Evolutionary conservation across 1,139 yeast species (phyloP).

Genomic region (Sugiyamaella neomexicana): DNA sequence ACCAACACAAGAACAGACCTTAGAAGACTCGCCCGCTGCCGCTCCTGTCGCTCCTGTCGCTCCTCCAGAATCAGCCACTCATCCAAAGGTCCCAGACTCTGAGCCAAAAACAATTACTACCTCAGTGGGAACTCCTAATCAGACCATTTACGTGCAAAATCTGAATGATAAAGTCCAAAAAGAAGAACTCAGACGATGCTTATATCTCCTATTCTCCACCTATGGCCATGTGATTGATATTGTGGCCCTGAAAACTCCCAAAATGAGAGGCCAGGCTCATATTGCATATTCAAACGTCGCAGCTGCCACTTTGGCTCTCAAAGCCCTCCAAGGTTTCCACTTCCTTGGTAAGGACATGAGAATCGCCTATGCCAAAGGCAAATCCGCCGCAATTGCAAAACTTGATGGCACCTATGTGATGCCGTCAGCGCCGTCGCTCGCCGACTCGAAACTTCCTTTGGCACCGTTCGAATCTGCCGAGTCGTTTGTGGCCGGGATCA

Average conservation of each 20-base stretch:
- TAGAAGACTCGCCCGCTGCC: neutral
- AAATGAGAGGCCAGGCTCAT: conserved; percentile 78
- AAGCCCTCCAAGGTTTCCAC: conserved; percentile 48
- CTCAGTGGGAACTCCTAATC: conserved; percentile 37
- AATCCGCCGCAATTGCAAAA: conserved; percentile 38
- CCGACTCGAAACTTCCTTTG: conserved; percentile 24
- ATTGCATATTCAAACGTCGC: conserved; percentile 52
- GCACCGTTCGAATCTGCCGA: conserved; percentile 25
- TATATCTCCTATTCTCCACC: conserved; percentile 63
- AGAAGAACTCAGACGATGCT: conserved; percentile 49
- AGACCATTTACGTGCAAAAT: conserved; percentile 65
- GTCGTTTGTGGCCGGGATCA: neutral
- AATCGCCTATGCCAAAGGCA: conserved; percentile 49
- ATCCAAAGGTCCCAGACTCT: no score
- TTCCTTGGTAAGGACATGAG: conserved; percentile 60
- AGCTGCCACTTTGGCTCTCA: conserved; percentile 56
- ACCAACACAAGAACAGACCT: neutral
- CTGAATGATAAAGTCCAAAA: conserved; percentile 61
- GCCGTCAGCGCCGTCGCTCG: conserved; percentile 23
- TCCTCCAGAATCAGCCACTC: neutral
- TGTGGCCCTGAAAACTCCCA: conserved; percentile 47
- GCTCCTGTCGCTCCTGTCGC: neutral
- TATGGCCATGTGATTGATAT: conserved; percentile 69
- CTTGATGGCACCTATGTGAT: conserved; percentile 37
- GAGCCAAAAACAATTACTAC: neutral